Evolutionary conservation across 1,284 basidiomycete species (phyloP).

Genomic region (Ustilago trichophora): DNA sequence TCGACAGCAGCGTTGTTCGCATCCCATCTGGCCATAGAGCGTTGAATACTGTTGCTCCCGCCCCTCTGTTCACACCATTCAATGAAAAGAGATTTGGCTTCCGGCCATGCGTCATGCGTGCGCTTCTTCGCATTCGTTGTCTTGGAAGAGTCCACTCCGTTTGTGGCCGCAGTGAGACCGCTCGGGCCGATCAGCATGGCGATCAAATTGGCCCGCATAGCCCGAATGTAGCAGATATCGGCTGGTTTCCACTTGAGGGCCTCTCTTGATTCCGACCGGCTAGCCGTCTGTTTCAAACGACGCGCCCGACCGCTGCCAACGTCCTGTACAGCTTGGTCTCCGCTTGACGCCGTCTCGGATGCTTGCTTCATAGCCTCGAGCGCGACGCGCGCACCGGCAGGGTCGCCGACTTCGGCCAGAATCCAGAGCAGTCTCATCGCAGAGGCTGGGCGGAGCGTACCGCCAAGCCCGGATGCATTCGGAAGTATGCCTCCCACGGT

Average conservation of each 20-base stretch:
- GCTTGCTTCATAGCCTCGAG: constrained; percentile 30
- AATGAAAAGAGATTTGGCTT: constrained; percentile 16
- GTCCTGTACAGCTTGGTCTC: neutral
- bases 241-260: constrained; percentile 16
- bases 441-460: neutral
- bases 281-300: neutral
- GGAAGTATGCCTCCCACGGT: neutral
- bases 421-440: constrained; percentile 16
- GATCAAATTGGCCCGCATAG: constrained; percentile 17
- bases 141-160: too few species aligned
- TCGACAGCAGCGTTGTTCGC: neutral
- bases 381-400: constrained; percentile 17
- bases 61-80: constrained; percentile 12
- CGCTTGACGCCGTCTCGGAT: neutral
- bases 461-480: constrained; percentile 10
- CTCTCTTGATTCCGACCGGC: neutral
- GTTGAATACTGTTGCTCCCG: neutral
- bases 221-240: constrained; percentile 16
- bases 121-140: neutral
- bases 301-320: constrained; percentile 1
- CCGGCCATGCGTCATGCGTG: constrained; percentile 25
- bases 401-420: constrained; percentile 14
- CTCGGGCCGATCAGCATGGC: constrained; percentile 2
- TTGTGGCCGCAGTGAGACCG: constrained; percentile 25
- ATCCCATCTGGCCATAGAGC: neutral